A percentile compares a stretch with the other conserved stretches of the same genome.
Conservation (phyloP, 2,329 filamentous ascomycete species). For the Fusarium subglutinans region DNA sequence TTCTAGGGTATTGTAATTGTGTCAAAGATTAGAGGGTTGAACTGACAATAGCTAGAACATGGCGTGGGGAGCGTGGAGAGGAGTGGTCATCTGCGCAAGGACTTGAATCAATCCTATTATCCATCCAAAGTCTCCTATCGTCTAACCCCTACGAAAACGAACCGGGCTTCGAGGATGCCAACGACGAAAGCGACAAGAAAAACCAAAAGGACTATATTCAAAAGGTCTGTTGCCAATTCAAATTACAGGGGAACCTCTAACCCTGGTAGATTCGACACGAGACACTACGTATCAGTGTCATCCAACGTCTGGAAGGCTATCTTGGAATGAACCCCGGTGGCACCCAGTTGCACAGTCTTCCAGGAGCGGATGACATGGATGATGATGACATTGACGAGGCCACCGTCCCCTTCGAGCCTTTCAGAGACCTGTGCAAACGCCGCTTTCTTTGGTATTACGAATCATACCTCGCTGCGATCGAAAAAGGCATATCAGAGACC, state of each 20-base stretch:
- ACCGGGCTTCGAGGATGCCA: constrained; percentile 86
- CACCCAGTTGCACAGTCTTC: constrained; percentile 43
- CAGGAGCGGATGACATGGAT: constrained; percentile 51
- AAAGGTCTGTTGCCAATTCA: constrained; percentile 65
- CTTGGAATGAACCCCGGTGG: constrained; percentile 70
- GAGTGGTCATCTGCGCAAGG: constrained; percentile 98
- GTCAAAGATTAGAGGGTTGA: not conserved
- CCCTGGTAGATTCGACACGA: constrained; percentile 83
- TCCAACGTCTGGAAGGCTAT: constrained; percentile 84
- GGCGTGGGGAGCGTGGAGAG: constrained; percentile 89
- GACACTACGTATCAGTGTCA: constrained; percentile 84
- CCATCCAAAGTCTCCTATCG: constrained; percentile 96
- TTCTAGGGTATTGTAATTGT: constrained; percentile 72
- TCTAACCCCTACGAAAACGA: constrained; percentile 95
- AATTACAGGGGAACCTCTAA: constrained; percentile 14
- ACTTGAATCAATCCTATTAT: constrained; percentile 91
- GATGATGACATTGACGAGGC: constrained; percentile 65
- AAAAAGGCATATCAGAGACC: constrained; percentile 70
- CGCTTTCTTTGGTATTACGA: constrained; percentile 97
- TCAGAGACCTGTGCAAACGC: constrained; percentile 89
- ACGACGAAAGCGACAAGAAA: constrained; percentile 73
- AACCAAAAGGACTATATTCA: constrained; percentile 78
- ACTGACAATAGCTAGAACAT: constrained; percentile 72
- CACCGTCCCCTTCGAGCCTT: constrained; percentile 77
- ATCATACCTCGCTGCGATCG: constrained; percentile 78